A percentile compares a stretch with the other conserved stretches of the same genome.
These are phyloP conservation scores for Oenanthe sinensis DNA, from an alignment of 129 eudicot genomes.

Conservation along the genomic window DNA sequence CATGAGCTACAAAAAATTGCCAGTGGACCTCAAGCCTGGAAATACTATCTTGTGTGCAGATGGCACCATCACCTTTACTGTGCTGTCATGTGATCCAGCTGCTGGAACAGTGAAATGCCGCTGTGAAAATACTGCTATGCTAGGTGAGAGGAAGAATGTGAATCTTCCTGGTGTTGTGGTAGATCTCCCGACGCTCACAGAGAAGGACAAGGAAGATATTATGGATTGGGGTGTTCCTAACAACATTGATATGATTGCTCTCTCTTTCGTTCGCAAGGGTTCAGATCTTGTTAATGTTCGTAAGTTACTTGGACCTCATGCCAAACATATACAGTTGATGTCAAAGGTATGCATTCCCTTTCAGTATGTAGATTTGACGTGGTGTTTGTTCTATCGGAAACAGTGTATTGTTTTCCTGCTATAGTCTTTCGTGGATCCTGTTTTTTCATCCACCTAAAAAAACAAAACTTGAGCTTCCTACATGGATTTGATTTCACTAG, in stretches of 20 bases:
- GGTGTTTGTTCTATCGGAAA: neutral
- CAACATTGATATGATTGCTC: slow-evolving; percentile 72
- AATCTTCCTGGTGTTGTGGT: slow-evolving; percentile 88
- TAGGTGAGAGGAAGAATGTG: slow-evolving; percentile 82
- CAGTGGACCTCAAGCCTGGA: slow-evolving; percentile 76
- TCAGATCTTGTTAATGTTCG: slow-evolving; percentile 74
- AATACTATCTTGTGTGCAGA: slow-evolving; percentile 81
- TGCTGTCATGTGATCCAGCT: slow-evolving; percentile 58
- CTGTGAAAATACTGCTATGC: slow-evolving; percentile 76
- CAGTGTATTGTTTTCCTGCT: too few relatives aligned
- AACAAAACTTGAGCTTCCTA: neutral
- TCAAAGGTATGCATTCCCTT: slow-evolving; percentile 43
- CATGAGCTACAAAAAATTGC: slow-evolving; percentile 86
- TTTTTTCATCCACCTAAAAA: neutral
- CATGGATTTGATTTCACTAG: neutral
- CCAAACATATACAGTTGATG: slow-evolving; percentile 59
- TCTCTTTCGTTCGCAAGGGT: slow-evolving; percentile 71
- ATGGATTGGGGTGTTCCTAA: slow-evolving; percentile 79
- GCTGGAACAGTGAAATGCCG: slow-evolving; percentile 82
- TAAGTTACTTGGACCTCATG: slow-evolving; percentile 63
- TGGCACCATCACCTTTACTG: slow-evolving; percentile 78
- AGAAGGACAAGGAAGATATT: slow-evolving; percentile 76
- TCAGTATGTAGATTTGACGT: neutral
- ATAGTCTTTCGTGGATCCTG: neutral
- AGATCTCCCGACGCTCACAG: slow-evolving; percentile 76